These are phyloP conservation scores for Neoboletus brunneissimus DNA, from an alignment of 768 basidiomycete genomes.

Conservation along the genomic window DNA sequence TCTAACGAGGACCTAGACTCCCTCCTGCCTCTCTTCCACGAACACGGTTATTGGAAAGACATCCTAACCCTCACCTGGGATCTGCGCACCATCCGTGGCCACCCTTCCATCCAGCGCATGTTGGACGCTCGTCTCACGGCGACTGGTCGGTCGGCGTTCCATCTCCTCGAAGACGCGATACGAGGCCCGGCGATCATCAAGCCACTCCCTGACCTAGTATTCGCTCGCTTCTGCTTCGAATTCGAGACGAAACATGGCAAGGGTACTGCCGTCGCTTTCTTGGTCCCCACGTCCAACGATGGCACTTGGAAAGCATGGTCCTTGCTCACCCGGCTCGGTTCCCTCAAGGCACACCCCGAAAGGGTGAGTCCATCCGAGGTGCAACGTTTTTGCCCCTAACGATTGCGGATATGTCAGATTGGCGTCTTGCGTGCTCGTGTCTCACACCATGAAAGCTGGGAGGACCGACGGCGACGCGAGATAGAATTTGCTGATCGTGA, in stretches of 20 bases:
- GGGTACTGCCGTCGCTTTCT: constrained; percentile 51
- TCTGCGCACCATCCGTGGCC: constrained; percentile 47
- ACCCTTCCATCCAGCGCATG: constrained; percentile 34
- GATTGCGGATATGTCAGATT: constrained; percentile 3
- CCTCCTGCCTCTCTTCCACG: constrained; percentile 17
- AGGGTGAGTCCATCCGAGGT: constrained; percentile 22
- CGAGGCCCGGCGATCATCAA: constrained; percentile 34
- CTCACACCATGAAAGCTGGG: constrained; percentile 51
- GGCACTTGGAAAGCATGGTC: constrained; percentile 57
- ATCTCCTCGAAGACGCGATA: constrained; percentile 23
- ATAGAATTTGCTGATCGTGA: constrained; percentile 42
- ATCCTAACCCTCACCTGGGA: constrained; percentile 51
- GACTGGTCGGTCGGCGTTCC: constrained; percentile 17
- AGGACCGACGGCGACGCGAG: constrained; percentile 40
- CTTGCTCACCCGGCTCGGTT: constrained; percentile 57
- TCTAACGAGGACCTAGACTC: neutral
- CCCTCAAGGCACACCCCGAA: constrained; percentile 52
- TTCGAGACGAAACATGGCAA: constrained; percentile 50
- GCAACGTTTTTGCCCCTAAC: neutral
- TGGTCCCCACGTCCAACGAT: constrained; percentile 38
- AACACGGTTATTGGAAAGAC: constrained; percentile 47
- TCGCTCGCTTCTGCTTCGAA: constrained; percentile 54
- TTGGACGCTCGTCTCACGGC: constrained; percentile 36
- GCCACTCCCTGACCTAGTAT: constrained; percentile 51
- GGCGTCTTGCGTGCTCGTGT: constrained; percentile 41